phyloP scores from a whole-genome alignment of 2,329 filamentous ascomycete genomes.

The Exophiala mesophila region DNA sequence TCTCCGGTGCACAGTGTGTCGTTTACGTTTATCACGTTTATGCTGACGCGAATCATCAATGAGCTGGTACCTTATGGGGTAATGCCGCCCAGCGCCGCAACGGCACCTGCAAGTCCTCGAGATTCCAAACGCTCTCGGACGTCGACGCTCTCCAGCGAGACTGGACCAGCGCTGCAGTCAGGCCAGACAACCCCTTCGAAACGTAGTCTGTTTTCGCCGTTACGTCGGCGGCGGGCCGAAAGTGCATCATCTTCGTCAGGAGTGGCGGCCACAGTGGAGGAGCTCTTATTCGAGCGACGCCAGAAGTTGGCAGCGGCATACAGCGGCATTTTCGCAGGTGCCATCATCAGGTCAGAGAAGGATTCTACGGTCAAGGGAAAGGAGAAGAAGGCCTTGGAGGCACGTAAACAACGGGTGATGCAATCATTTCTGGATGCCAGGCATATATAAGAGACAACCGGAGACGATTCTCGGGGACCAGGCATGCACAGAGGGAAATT shows the following conservation, averaged over 20 bases:
- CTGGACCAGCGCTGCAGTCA: conserved; percentile 9
- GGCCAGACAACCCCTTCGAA: conserved; percentile 8
- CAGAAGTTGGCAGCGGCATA: conserved; percentile 17
- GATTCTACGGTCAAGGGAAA: conserved; percentile 17
- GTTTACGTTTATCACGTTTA: conserved; percentile 80
- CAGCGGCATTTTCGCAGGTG: conserved; percentile 21
- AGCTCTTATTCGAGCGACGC: conserved; percentile 8
- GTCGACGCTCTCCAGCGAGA: conserved; percentile 23
- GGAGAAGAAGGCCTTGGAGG: conserved; percentile 23
- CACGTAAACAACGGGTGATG: conserved; percentile 20
- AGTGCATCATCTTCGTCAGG: conserved; percentile 14
- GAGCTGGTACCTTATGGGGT: conserved; percentile 40
- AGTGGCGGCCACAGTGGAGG: conserved; percentile 1
- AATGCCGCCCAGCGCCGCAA: not conserved
- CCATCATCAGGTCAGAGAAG: conserved; percentile 22
- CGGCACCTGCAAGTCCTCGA: conserved; percentile 1
- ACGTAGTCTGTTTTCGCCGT: conserved; percentile 19
- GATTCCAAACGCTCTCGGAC: conserved; percentile 19
- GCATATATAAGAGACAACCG: too few species aligned
- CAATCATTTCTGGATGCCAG: conserved; percentile 21
- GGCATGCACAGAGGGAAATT: too few species aligned
- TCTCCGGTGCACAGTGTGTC: conserved; percentile 78
- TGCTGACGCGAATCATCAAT: conserved; percentile 57
- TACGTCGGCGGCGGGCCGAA: conserved; percentile 14
- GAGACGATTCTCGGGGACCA: too few species aligned